phyloP scores from a whole-genome alignment of 305 asterid genomes.

The Fraxinus paxiana region DNA sequence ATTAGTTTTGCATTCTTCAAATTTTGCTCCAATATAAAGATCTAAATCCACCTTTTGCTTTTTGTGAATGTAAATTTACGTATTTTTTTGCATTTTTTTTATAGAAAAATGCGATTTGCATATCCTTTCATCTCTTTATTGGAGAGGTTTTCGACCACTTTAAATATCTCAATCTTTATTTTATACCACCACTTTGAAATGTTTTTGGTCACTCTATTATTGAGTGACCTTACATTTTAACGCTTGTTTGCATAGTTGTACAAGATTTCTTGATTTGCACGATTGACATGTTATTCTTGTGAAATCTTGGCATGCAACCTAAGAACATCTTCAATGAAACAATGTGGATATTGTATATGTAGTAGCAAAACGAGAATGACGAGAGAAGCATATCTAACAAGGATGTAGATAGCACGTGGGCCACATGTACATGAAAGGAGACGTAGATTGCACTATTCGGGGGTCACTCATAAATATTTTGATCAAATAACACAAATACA shows the following conservation, averaged over 20 bases:
- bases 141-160: background rate
- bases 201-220: background rate
- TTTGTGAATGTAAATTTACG: background rate
- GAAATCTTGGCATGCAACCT: background rate
- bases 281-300: background rate
- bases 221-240: background rate
- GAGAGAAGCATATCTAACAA: background rate
- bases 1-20: background rate
- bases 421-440: background rate
- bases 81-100: no score
- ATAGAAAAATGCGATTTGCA: background rate
- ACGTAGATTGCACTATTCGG: background rate
- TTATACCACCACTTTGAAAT: background rate
- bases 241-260: background rate
- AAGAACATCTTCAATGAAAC: background rate
- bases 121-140: background rate
- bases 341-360: background rate
- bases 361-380: background rate
- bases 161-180: background rate
- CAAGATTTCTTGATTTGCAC: background rate
- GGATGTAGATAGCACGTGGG: background rate
- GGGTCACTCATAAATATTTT: background rate
- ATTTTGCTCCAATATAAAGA: no score
- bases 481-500: background rate
- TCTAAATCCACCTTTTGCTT: background rate